Evolutionary conservation across 1,284 basidiomycete species (phyloP).

Genomic region (Pseudozyma hubeiensis): DNA sequence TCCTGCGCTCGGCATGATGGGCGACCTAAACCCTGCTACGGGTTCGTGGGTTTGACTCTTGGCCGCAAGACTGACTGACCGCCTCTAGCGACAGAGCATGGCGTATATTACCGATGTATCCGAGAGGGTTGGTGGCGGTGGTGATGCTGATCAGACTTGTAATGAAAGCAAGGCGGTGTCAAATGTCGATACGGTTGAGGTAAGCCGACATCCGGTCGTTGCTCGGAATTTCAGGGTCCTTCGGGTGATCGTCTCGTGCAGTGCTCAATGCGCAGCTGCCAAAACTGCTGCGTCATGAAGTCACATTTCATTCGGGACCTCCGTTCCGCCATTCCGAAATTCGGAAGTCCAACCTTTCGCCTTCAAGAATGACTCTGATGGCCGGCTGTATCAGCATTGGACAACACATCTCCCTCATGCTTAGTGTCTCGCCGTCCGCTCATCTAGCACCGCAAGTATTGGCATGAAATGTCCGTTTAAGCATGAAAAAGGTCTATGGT

Average conservation of each 20-base stretch:
- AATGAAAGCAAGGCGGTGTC: not conserved
- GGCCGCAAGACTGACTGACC: not conserved
- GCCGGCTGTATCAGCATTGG: not conserved
- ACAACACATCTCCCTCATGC: no score
- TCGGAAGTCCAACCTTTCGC: no score
- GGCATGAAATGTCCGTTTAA: slow-evolving; percentile 7
- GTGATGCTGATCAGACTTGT: not conserved
- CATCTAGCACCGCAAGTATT: not conserved
- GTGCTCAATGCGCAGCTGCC: no score
- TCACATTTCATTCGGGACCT: not conserved
- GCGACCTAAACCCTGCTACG: no score
- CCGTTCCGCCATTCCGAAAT: no score
- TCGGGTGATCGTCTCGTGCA: slow-evolving; percentile 26
- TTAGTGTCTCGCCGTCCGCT: no score
- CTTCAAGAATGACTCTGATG: no score
- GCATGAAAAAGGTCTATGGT: slow-evolving; percentile 4
- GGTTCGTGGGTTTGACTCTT: no score
- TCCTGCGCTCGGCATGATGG: not conserved
- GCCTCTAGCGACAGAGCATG: not conserved
- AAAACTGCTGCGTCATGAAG: not conserved
- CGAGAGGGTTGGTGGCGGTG: no score
- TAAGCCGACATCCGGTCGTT: slow-evolving; percentile 18
- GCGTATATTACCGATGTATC: no score
- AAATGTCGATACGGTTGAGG: slow-evolving; percentile 6
- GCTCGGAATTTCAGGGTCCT: slow-evolving; percentile 26